phyloP scores from a whole-genome alignment of 139 green algal genomes.

The Microglena sp. region DNA sequence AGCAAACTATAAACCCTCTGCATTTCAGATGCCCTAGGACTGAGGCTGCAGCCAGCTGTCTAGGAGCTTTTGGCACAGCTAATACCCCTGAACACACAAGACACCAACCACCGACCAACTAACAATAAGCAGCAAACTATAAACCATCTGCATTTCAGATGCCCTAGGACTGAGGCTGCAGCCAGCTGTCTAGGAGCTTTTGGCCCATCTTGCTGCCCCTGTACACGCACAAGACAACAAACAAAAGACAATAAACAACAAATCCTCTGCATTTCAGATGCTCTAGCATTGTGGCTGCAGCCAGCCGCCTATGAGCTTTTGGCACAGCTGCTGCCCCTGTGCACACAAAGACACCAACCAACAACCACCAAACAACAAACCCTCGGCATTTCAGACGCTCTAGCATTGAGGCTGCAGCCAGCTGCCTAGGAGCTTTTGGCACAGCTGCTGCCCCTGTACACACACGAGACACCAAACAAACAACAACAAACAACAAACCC shows the following conservation, averaged over 20 bases:
- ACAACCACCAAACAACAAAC: too few species aligned
- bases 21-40: too few species aligned
- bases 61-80: slow-evolving; percentile 4
- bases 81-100: neutral
- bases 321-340: neutral
- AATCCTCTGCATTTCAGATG: too few species aligned
- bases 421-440: too few species aligned
- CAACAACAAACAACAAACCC: neutral
- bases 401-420: too few species aligned
- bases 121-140: neutral
- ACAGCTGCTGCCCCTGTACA: neutral
- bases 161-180: slow-evolving; percentile 38
- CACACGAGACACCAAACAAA: neutral
- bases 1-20: neutral
- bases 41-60: neutral
- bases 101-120: too few species aligned
- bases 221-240: slow-evolving; percentile 41
- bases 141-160: neutral
- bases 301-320: neutral
- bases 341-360: neutral
- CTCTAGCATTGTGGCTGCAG: too few species aligned
- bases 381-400: too few species aligned
- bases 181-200: slow-evolving; percentile 39
- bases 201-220: slow-evolving; percentile 44
- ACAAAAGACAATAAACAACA: too few species aligned